Evolutionary conservation across 257 asterid genomes (phyloP), one percentile per base, ranked within the genome.

Genomic region (Lycium ferocissimum): DNA sequence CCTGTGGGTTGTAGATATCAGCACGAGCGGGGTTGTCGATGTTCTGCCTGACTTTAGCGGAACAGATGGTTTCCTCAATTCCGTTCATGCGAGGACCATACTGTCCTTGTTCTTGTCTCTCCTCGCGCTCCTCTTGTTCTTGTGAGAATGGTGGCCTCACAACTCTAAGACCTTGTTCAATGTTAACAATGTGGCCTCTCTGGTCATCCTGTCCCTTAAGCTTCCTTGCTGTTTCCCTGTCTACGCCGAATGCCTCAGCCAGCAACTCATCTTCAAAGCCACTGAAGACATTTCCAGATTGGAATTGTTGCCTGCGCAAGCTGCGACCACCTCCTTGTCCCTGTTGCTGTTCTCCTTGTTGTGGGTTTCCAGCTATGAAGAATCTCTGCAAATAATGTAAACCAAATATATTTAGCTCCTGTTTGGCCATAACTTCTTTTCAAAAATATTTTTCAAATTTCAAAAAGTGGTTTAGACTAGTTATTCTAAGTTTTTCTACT

Each of bases 51-150:
- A 86, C 26, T 86, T 87, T 90, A 54, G 92, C 92, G 47, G 84
- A 43, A 91, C 97, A 93, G 1, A 91, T 76, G 26, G 97, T 93
- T 89, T 93, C 97, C 61, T 93, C 97, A 0, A 92, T 37, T 20
- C 94, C 97, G 45, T 93, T 92, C 1, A 15, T 56, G 61, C 63
- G 47, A 76, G 82, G 82, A 76, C 63, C 63, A 17, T 18, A 51
- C 14, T 66, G 81, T 37, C 47, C 56, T 66, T 67, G 72, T 13
- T 22, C 79, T 56, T n/a, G 73, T 58, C 62, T 45, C 35, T 22
- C 84, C 14, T 58, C 45, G 17, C 81, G 71, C 71, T 71, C 70
- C 35, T 84, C 70, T 54, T 83, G 80, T 58, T 83, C 89, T 58
- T 81, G 87, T 5, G 86, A 18, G 0, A 92, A 92, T 10, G 97